Conservation (phyloP, 371 early-diverging fungal species). For the Dipsacomyces acuminosporus region DNA sequence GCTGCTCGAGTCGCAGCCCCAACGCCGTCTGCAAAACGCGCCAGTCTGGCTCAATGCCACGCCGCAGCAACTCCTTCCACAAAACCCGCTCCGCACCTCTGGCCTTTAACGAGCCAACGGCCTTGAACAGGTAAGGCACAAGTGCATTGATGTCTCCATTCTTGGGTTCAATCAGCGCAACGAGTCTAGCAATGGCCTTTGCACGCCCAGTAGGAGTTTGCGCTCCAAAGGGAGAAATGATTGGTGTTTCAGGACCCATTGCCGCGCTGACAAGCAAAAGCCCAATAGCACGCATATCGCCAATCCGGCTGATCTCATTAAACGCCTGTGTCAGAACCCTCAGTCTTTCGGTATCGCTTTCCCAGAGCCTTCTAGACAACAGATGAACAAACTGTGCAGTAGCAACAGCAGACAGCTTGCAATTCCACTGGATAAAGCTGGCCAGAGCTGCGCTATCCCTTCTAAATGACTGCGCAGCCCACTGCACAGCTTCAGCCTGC, state of each 20-base stretch:
- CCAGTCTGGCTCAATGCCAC: conserved; percentile 16
- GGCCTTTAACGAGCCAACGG: conserved; percentile 9
- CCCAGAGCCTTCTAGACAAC: conserved; percentile 19
- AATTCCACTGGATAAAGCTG: conserved; percentile 2
- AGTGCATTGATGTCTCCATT: not conserved
- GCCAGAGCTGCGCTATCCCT: not conserved
- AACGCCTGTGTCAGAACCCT: conserved; percentile 15
- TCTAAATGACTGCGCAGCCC: conserved; percentile 3
- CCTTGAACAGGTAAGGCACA: conserved; percentile 18
- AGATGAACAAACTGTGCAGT: conserved; percentile 11
- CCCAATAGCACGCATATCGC: conserved; percentile 16
- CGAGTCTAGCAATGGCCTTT: conserved; percentile 4
- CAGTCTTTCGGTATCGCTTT: conserved; percentile 16
- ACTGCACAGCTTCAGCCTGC: conserved; percentile 8
- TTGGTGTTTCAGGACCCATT: conserved; percentile 14
- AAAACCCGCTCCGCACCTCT: conserved; percentile 13
- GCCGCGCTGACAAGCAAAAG: conserved; percentile 15
- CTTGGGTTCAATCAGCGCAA: not conserved
- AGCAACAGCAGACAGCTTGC: not conserved
- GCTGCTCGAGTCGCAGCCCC: conserved; percentile 9
- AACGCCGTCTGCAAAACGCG: conserved; percentile 14
- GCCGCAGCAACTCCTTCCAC: conserved; percentile 35
- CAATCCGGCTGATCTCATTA: conserved; percentile 1
- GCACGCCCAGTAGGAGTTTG: conserved; percentile 13
- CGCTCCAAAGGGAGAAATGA: conserved; percentile 16